phyloP scores from a whole-genome alignment of 768 basidiomycete genomes.

The Pulveroboletus sp. region DNA sequence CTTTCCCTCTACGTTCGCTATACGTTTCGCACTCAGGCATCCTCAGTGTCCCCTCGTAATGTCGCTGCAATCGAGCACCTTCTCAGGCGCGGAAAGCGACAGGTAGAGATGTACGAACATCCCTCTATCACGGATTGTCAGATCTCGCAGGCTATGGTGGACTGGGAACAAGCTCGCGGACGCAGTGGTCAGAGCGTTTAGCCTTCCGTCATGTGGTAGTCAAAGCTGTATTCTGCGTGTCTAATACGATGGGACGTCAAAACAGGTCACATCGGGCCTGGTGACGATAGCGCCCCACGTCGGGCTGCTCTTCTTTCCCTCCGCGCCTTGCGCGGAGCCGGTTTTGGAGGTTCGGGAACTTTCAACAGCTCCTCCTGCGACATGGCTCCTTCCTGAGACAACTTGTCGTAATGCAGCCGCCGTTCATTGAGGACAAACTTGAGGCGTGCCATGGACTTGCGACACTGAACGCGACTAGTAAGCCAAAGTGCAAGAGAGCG shows the following conservation, averaged over 20 bases:
- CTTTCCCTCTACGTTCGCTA: slow-evolving; percentile 67
- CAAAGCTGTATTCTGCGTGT: slow-evolving; percentile 7
- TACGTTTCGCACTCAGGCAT: slow-evolving; percentile 61
- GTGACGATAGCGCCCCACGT: slow-evolving; percentile 6
- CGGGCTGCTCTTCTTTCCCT: slow-evolving; percentile 16
- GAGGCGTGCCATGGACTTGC: slow-evolving; percentile 95
- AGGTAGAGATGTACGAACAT: slow-evolving; percentile 67
- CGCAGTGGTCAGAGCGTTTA: slow-evolving; percentile 9
- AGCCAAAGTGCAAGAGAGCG: background rate
- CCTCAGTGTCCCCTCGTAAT: slow-evolving; percentile 57
- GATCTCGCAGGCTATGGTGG: slow-evolving; percentile 64
- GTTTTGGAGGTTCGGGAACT: slow-evolving; percentile 10
- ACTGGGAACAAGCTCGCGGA: slow-evolving; percentile 47
- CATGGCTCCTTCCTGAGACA: slow-evolving; percentile 17
- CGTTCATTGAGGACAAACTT: slow-evolving; percentile 91
- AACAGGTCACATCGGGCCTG: background rate
- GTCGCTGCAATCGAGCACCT: slow-evolving; percentile 71
- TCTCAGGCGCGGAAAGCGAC: slow-evolving; percentile 60
- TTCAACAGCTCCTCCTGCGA: slow-evolving; percentile 15
- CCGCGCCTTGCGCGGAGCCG: slow-evolving; percentile 18
- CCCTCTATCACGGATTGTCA: slow-evolving; percentile 66
- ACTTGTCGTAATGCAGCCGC: slow-evolving; percentile 66
- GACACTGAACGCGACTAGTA: slow-evolving; percentile 49
- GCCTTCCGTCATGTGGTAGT: slow-evolving; percentile 1
- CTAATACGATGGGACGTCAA: slow-evolving; percentile 5